Conservation (phyloP, 179 eudicot species). For the Beta lomatogona region DNA sequence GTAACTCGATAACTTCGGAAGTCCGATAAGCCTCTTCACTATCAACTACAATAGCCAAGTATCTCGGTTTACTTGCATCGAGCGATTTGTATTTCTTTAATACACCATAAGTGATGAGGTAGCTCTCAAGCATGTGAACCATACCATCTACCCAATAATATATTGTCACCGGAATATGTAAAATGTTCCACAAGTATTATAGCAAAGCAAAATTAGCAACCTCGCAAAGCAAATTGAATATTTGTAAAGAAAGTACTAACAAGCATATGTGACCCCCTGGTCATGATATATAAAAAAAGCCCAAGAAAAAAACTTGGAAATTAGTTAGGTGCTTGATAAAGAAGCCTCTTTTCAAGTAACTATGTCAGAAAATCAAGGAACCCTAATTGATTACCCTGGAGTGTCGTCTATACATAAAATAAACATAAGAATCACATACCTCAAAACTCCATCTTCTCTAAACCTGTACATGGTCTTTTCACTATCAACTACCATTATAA, state of each 20-base stretch:
- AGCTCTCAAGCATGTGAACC: slow-evolving; percentile 56
- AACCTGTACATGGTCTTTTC: neutral
- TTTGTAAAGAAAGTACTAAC: neutral
- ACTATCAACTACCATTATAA: neutral
- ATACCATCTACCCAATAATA: slow-evolving; percentile 42
- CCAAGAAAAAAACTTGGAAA: neutral
- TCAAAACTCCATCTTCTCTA: neutral
- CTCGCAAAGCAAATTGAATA: slow-evolving; percentile 45
- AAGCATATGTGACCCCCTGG: neutral
- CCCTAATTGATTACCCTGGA: neutral
- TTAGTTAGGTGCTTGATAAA: neutral
- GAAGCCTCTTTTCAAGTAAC: neutral
- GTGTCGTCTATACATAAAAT: neutral
- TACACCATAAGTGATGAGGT: slow-evolving; percentile 49
- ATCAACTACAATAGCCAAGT: slow-evolving; percentile 80
- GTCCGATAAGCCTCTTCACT: slow-evolving; percentile 73
- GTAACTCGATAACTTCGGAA: slow-evolving; percentile 58
- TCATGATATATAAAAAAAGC: neutral
- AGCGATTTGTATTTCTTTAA: slow-evolving; percentile 47
- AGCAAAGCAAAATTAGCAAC: slow-evolving; percentile 42
- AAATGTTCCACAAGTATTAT: slow-evolving; percentile 49
- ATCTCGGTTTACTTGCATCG: slow-evolving; percentile 55
- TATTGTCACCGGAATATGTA: slow-evolving; percentile 56
- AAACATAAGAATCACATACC: slow-evolving; percentile 6
- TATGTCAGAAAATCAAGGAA: neutral